phyloP scores from a whole-genome alignment of 2,329 filamentous ascomycete species.

The Stagonosporopsis tanaceti region DNA sequence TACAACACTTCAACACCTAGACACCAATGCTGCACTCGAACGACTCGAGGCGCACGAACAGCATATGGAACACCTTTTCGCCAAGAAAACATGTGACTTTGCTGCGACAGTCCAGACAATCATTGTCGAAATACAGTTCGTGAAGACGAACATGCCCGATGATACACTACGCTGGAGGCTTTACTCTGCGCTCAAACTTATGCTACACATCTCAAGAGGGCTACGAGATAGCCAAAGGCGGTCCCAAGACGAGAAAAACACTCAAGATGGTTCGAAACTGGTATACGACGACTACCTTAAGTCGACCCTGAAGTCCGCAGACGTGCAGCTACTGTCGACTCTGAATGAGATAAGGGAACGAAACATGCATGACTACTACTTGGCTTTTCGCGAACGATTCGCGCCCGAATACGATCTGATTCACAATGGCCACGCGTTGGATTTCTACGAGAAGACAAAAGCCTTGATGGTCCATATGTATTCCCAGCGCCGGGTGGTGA shows the following conservation, averaged over 20 bases:
- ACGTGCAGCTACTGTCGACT: constrained; percentile 9
- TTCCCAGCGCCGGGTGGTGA: not conserved
- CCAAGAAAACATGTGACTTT: constrained; percentile 2
- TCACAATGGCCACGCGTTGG: constrained; percentile 4
- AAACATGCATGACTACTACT: constrained; percentile 7
- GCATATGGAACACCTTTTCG: constrained; percentile 9
- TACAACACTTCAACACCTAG: constrained; percentile 4
- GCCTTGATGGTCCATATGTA: constrained; percentile 11
- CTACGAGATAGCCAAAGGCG: not conserved
- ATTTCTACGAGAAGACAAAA: constrained; percentile 14
- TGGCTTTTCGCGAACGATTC: constrained; percentile 10
- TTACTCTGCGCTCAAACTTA: constrained; percentile 12
- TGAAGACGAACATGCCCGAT: constrained; percentile 4
- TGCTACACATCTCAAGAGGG: constrained; percentile 8
- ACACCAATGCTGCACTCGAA: constrained; percentile 5
- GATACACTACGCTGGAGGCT: constrained; percentile 12
- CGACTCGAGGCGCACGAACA: constrained; percentile 11
- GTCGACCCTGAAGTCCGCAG: constrained; percentile 11
- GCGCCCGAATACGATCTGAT: constrained; percentile 11
- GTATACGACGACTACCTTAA: constrained; percentile 13
- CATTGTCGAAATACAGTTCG: constrained; percentile 10
- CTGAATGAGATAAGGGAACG: constrained; percentile 12
- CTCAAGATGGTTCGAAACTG: not conserved
- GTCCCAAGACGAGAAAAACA: not conserved
- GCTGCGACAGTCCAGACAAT: constrained; percentile 2